Base-by-base conservation (phyloP, 2,329 filamentous ascomycete genomes). In the Hawksworthiomyces lignivorus region DNA sequence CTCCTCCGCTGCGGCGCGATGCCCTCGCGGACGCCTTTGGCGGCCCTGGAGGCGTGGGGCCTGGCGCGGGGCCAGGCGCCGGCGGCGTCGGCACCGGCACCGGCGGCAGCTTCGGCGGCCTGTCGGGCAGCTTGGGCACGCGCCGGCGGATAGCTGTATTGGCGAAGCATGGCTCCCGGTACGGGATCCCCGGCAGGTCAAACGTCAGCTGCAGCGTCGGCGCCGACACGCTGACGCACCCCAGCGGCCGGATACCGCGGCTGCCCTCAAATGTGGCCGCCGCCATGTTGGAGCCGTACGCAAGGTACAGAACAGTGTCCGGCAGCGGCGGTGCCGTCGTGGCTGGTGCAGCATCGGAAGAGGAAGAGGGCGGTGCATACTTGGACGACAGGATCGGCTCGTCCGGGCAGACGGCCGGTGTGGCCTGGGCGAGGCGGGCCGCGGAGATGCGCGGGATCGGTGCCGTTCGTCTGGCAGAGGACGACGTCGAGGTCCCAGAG, bases 231-330 rank as follows among this genome's bases (percentile, higher is more conserved):
- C 88, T 88, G 56, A 89, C 65, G 49, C 84, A 76, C 29, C 86
- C 87, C 12, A 97, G 55, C 0, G 92, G 92, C 20, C 75, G 77
- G 62, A 97, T 90, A 46, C 82, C 82, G 39, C 90, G 82, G 46
- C 63, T 68, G 45, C 84, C 85, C 36, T 82, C 72, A 61, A 97
- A 96, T 0, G 85, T 94, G 58, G 87, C 68, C 12, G 81, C 77
- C 47, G 74, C 79, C 48, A 97, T 75, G 60, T 97, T 97, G 39
- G 88, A 95, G 51, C 90, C 92, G 59, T 96, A 97, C 10, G 89
- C 90, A 18, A 90, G 76, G 60, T 90, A 90, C 39, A 89, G 73
- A 20, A 88, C 70, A 1, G 83, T 40, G 24, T 26, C 24, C 12
- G 8, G 52, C 36, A 32, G 56, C 47, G 32, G 52, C 46, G 32